Conservation (phyloP, 257 asterid genomes). For the Galeopsis tetrahit region DNA sequence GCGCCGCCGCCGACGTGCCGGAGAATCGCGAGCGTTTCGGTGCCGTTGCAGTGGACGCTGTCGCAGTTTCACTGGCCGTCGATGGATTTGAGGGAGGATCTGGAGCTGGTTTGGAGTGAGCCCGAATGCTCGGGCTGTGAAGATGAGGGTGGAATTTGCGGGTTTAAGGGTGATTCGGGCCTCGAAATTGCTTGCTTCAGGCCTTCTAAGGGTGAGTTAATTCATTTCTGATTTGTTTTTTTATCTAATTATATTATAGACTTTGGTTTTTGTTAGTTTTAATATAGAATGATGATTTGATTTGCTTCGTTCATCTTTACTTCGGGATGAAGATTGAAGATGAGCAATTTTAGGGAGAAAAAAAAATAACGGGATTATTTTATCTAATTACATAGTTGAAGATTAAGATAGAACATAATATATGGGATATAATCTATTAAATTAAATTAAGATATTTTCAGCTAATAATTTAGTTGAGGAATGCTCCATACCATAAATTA, state of each 20-base stretch:
- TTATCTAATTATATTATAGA: neutral
- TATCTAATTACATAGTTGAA: neutral
- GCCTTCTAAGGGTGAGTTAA: constrained; percentile 49
- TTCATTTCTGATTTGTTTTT: neutral
- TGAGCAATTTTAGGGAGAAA: neutral
- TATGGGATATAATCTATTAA: too few relatives aligned
- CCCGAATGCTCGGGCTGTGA: constrained; percentile 61
- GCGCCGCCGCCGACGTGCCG: constrained; percentile 44
- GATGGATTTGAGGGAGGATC: constrained; percentile 44
- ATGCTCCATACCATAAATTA: too few relatives aligned
- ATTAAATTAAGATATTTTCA: neutral
- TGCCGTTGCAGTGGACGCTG: constrained; percentile 45
- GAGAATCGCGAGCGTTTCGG: constrained; percentile 37
- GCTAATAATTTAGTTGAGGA: too few relatives aligned
- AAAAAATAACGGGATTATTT: neutral
- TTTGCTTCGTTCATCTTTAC: neutral
- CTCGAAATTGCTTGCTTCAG: constrained; percentile 47
- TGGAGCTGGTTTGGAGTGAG: constrained; percentile 57
- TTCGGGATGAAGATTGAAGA: neutral
- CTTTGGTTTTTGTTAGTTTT: neutral
- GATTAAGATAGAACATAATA: neutral
- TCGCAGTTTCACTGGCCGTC: constrained; percentile 46
- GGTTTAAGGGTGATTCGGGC: constrained; percentile 39
- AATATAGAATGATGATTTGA: neutral
- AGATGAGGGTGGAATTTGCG: constrained; percentile 52